Base-by-base conservation (phyloP, 352 stramenopile genomes). In the Globisporangium iwayamae region DNA sequence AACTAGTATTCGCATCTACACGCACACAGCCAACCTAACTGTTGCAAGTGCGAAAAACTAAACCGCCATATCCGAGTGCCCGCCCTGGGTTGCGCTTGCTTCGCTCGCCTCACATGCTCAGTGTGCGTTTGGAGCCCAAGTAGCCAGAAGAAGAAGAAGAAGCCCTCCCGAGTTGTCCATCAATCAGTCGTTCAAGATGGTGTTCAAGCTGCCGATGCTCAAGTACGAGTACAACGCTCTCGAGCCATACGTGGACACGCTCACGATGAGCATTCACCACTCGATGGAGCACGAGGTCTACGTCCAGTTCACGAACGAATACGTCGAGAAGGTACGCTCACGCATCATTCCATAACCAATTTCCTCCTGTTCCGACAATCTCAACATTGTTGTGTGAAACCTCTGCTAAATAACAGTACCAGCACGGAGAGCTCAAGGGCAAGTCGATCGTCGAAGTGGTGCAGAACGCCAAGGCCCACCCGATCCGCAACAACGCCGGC, bases 191-290 rank as follows among this genome's bases (percentile, higher is more conserved):
- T 14, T 28, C 25, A 60, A 43, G 47, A 74, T 74, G 69, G 66
- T 74, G 45, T 79, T 79, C 60, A 76, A 74, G 56, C 72, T 79
- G 13, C 77, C 68, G 20, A 62, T 71, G 65, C 73, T 83, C 66
- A 73, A 73, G 53, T 81, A 85, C 63, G 69, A 70, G 22, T 83
- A 88, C 56, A 82, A 80, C 22, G 74, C 78, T 13, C 71, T 87
- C 36, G 78, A 80, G 63, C 78, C 78, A 20, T 74, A 76, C 54
- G 73, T 87, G 36, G 74, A 76, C 62, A 76, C 79, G 55, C 57
- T 79, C n/a, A 87, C 78, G 22, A 72, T 87, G 70, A 76, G 64
- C 43, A 87, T 85, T 56, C 78, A 87, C 66, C 78, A 87, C 63
- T 70, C 70, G 50, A 71, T 77, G 10, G 76, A 87, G 53, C 78